These are phyloP conservation scores for Pseudogymnoascus sp. DNA, from an alignment of 2,329 filamentous ascomycete species.

Conservation along the genomic window DNA sequence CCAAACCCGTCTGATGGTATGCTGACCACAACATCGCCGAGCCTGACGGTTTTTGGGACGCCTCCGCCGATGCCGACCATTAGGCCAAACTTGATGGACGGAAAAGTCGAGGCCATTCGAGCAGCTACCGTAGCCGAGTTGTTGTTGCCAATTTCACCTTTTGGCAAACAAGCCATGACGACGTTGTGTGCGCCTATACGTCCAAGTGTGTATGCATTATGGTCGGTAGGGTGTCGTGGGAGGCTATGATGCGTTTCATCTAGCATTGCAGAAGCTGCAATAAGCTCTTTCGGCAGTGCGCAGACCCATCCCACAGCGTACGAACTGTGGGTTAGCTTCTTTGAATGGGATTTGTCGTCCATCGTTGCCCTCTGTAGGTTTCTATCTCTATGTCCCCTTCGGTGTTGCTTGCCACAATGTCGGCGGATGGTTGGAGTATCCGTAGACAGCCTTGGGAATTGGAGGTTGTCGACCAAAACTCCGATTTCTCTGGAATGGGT, in stretches of 20 bases:
- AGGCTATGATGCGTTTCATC: conserved; percentile 17
- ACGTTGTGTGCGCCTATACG: conserved; percentile 30
- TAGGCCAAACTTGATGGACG: conserved; percentile 32
- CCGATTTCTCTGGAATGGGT: too few relatives aligned
- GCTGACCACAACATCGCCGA: conserved; percentile 15
- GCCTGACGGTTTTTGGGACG: conserved; percentile 15
- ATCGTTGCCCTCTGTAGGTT: too few relatives aligned
- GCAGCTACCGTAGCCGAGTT: conserved; percentile 29
- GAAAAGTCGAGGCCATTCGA: conserved; percentile 29
- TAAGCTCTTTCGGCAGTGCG: conserved; percentile 19
- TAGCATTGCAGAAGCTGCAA: conserved; percentile 18
- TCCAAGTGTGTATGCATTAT: conserved; percentile 24
- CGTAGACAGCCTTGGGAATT: too few relatives aligned
- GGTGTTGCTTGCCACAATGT: too few relatives aligned
- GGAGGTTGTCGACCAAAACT: too few relatives aligned
- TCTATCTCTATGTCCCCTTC: too few relatives aligned
- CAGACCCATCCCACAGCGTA: conserved; percentile 19
- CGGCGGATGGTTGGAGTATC: too few relatives aligned
- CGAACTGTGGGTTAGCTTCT: too few relatives aligned
- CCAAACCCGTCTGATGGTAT: not conserved
- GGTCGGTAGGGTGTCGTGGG: conserved; percentile 13
- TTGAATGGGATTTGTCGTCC: too few relatives aligned
- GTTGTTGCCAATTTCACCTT: conserved; percentile 29
- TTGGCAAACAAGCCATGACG: conserved; percentile 29
- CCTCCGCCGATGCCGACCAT: conserved; percentile 38